Conservation (phyloP, 495 filamentous ascomycete genomes). For the Aspergillus sparsus region DNA sequence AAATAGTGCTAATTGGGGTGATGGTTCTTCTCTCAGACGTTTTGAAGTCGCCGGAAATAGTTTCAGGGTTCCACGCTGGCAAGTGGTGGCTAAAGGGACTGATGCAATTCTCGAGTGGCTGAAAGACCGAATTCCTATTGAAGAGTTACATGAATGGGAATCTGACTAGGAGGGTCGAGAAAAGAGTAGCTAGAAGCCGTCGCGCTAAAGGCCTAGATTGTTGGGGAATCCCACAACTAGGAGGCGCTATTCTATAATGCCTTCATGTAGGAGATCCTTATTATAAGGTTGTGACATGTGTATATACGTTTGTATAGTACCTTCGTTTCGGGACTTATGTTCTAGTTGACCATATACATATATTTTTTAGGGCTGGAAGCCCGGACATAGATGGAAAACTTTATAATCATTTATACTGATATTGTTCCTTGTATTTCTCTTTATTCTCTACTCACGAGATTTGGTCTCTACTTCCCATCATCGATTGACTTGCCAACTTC, state of each 20-base stretch:
- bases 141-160: conserved; percentile 52
- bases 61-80: conserved; percentile 85
- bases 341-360: conserved; percentile 9
- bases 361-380: neutral
- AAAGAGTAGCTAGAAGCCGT: neutral
- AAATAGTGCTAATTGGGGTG: conserved; percentile 39
- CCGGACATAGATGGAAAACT: conserved; percentile 2
- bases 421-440: conserved; percentile 4
- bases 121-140: conserved; percentile 71
- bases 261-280: too few species aligned
- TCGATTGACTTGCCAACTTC: conserved; percentile 41
- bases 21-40: conserved; percentile 44
- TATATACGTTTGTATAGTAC: conserved; percentile 1
- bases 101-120: conserved; percentile 84
- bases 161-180: conserved; percentile 20
- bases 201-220: neutral
- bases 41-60: conserved; percentile 75
- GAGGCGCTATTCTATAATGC: neutral
- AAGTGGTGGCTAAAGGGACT: conserved; percentile 82
- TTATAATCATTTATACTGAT: neutral
- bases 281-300: neutral
- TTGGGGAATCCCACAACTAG: neutral
- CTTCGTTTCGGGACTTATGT: conserved; percentile 14
- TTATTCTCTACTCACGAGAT: neutral
- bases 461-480: neutral